Evolutionary conservation across 2,329 filamentous ascomycete species (phyloP), one percentile per base, ranked within the genome.

Genomic region (Fusarium sp.): DNA sequence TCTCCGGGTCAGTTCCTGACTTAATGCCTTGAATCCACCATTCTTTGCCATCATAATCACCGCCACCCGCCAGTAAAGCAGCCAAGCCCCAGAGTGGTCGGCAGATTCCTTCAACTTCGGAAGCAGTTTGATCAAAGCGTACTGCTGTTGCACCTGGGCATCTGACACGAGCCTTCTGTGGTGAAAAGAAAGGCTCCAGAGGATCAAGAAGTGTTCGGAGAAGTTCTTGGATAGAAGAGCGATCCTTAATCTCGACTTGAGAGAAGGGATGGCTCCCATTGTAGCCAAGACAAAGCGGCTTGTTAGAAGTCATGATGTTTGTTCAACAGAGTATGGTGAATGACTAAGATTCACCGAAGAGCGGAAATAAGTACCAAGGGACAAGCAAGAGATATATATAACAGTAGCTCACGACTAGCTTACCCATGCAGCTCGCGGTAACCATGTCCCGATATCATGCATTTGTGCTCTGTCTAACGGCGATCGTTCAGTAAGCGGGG

Each of bases 81-180:
- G 90, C 89, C 19, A 94, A 80, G 2, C 89, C 92, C 92, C 92
- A 94, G 51, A 94, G 83, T 1, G 92, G 92, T 2, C 92, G 87
- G 44, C 89, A 91, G 74, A 90, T 90, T 24, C 92, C 92, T 79
- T 95, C 92, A 34, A 94, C 86, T 75, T 94, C 91, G 3, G 92
- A 91, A 10, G 91, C 92, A 2, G 89, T 87, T 77, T 93, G 90
- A 75, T 94, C 92, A 77, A 94, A 94, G 26, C 91, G 84, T 21
- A 93, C 92, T 19, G 91, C 91, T 0, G 91, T 93, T 15, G 86
- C 88, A 7, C 92, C 92, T 2, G 87, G 87, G 24, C 90, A 87
- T 73, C 88, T 89, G 46, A 94, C 85, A 46, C 91, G 84, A 13
- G 90, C 88, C 74, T 87, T 87, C 43, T 83, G 76, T 0, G 89